These are phyloP conservation scores for Hippophae gyantsensis DNA, from an alignment of 306 rosid species.

Conservation along the genomic window DNA sequence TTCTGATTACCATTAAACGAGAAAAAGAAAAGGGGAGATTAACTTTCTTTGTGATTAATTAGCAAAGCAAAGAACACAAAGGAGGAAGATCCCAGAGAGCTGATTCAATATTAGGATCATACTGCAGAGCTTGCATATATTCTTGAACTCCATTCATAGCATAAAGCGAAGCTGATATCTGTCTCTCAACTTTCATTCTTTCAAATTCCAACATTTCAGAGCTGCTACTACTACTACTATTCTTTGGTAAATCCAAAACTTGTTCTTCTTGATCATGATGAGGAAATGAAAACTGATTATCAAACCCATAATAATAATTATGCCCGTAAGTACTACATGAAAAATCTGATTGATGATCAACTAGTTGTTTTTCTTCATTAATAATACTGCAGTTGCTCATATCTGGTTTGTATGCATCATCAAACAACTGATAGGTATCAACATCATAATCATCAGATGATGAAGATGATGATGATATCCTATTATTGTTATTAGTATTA, in stretches of 20 bases:
- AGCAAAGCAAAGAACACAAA: conserved; percentile 53
- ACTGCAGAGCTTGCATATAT: conserved; percentile 74
- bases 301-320: conserved; percentile 15
- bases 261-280: conserved; percentile 9
- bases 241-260: conserved; percentile 42
- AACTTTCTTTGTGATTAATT: background rate
- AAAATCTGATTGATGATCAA: conserved; percentile 19
- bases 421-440: conserved; percentile 23
- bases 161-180: conserved; percentile 81
- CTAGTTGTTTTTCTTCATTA: conserved; percentile 20
- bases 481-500: conserved; percentile 9
- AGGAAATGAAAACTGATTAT: conserved; percentile 32
- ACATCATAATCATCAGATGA: background rate
- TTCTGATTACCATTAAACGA: no score
- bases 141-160: conserved; percentile 91
- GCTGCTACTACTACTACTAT: conserved; percentile 10
- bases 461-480: background rate
- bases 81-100: conserved; percentile 90
- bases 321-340: conserved; percentile 34
- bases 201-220: conserved; percentile 58
- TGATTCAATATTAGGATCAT: conserved; percentile 36
- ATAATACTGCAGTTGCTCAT: conserved; percentile 32
- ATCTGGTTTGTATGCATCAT: conserved; percentile 60
- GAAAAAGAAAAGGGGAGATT: no score
- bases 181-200: conserved; percentile 85